Evolutionary conservation across 805 yeast genomes (phyloP), one percentile per base, ranked within the genome.

Genomic region (Ascoidea asiatica): DNA sequence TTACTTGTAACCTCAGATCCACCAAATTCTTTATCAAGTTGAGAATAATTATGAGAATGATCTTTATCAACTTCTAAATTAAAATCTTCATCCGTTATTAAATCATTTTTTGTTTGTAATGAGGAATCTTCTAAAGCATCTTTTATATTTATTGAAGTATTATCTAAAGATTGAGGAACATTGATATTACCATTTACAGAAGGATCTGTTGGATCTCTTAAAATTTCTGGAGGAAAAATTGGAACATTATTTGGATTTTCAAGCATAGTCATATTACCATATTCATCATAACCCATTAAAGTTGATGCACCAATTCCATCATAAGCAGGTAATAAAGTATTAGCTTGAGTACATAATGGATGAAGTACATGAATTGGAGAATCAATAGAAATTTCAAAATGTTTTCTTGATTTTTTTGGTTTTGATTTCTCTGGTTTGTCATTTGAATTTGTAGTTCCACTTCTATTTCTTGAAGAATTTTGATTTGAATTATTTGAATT

Each of bases 341-440:
- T 82, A 4, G 84, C 84, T 61, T 82, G 95, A 1, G 86, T 82
- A 49, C 95, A 86, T 42, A 75, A 63, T 5, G 81, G 77, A 42
- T 89, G 79, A 43, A 89, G 64, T 4, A 92, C 69, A 55, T 84
- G 94, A 48, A 92, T 79, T 3, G 98, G 98, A 2, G 96, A 85
- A 61, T 92, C 99, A 46, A 92, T 90, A 47, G 87, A 79, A 40
- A 92, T 84, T 64, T 92, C 99, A 58, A 83, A 92, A 57, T 88
- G 97, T 58, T 89, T 92, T 40, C 95, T 68, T 6, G 6, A 6
- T 15, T 7, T 37, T 37, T 17, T 17, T 6, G 39, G 19, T 19
- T 37, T 15, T 6, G 19, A 19, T 37, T 17, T 37, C 37, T 33
- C n/a, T 33, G 13, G 15, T n/a, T 40, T 43, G 8, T 23, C 21